Conservation (phyloP, 257 asterid species). For the Salvia splendens region DNA sequence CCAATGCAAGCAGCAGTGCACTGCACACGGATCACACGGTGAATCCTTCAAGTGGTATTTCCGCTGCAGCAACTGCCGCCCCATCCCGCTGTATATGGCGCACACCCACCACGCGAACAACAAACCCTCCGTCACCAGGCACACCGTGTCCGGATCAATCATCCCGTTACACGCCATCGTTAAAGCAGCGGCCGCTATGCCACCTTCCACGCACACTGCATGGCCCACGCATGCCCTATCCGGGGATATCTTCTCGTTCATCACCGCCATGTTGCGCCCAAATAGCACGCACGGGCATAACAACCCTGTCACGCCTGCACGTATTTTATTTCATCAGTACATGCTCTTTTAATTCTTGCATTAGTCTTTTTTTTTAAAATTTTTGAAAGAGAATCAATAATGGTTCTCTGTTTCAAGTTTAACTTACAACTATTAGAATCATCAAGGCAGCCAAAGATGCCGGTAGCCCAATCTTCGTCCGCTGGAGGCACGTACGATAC, state of each 20-base stretch:
- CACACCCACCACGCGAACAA: slow-evolving; percentile 92
- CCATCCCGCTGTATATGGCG: slow-evolving; percentile 85
- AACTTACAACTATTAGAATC: slow-evolving; percentile 62
- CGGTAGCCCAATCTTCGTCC: slow-evolving; percentile 77
- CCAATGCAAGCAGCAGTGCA: slow-evolving; percentile 87
- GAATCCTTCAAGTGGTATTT: slow-evolving; percentile 75
- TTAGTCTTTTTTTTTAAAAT: no score
- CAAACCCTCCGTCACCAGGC: slow-evolving; percentile 73
- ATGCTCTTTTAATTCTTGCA: no score
- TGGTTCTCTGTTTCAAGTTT: no score
- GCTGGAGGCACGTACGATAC: slow-evolving; percentile 67
- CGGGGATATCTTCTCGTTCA: slow-evolving; percentile 51
- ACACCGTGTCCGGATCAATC: slow-evolving; percentile 66
- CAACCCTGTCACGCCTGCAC: slow-evolving; percentile 56
- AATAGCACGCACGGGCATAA: slow-evolving; percentile 73
- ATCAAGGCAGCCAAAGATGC: slow-evolving; percentile 71
- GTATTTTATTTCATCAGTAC: not conserved
- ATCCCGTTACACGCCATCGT: slow-evolving; percentile 57
- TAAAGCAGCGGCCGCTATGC: slow-evolving; percentile 51
- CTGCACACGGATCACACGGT: slow-evolving; percentile 84
- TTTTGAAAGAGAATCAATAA: no score
- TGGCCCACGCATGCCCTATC: slow-evolving; percentile 63
- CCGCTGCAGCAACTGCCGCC: slow-evolving; percentile 68
- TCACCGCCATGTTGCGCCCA: slow-evolving; percentile 59
- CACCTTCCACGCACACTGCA: slow-evolving; percentile 65